A percentile compares a stretch with the other conserved stretches of the same genome.
Conservation (phyloP, 176 grass and related monocot genomes). For the Phoenix dactylifera region DNA sequence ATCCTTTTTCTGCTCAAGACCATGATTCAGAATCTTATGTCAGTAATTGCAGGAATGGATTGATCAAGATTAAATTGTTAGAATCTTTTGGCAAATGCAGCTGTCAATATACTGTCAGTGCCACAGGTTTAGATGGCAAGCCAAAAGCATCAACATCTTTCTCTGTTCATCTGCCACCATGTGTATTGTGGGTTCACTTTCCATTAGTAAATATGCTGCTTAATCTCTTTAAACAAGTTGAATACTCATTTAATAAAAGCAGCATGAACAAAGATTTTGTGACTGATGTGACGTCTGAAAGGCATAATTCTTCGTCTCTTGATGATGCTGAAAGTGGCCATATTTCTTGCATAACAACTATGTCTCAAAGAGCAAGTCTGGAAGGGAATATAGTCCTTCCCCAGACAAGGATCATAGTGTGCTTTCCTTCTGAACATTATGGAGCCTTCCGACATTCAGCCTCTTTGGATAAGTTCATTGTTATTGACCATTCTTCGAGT, state of each 20-base stretch:
- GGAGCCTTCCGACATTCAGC: constrained; percentile 44
- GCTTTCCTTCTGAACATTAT: constrained; percentile 54
- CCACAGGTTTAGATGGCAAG: constrained; percentile 46
- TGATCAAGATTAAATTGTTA: constrained; percentile 65
- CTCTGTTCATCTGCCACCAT: constrained; percentile 50
- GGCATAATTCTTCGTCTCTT: constrained; percentile 20
- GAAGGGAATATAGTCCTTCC: constrained; percentile 49
- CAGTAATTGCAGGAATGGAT: constrained; percentile 19
- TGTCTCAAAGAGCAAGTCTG: constrained; percentile 28
- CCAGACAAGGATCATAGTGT: constrained; percentile 58
- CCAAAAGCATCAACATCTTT: constrained; percentile 45
- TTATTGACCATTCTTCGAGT: constrained; percentile 52
- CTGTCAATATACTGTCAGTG: constrained; percentile 49
- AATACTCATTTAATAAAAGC: constrained; percentile 10
- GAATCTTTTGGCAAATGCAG: constrained; percentile 65
- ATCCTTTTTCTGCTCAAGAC: constrained; percentile 31
- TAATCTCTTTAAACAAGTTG: constrained; percentile 47
- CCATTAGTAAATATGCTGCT: constrained; percentile 61
- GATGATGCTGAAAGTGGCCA: constrained; percentile 25
- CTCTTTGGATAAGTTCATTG: constrained; percentile 62
- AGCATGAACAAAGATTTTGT: constrained; percentile 3
- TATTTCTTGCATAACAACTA: constrained; percentile 20
- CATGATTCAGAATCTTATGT: constrained; percentile 18
- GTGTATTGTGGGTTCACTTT: constrained; percentile 79
- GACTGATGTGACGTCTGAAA: constrained; percentile 27